Evolutionary conservation across 1,284 basidiomycete genomes (phyloP).

Genomic region (Papiliotrema terrestris): DNA sequence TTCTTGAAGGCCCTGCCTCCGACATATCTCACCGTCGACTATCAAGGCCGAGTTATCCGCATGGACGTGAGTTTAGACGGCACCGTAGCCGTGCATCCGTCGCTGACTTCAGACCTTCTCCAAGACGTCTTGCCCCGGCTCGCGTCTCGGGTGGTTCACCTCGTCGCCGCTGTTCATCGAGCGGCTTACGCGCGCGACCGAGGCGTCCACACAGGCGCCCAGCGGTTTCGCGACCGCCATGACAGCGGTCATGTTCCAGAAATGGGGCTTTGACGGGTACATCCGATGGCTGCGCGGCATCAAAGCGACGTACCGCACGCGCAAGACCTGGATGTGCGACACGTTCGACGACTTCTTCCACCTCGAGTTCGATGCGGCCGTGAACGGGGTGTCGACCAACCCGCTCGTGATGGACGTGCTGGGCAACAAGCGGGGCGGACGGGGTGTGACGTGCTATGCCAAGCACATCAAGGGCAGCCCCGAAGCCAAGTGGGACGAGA

Average conservation of each 20-base stretch:
- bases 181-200: conserved; percentile 67
- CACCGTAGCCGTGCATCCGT: neutral
- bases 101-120: conserved; percentile 58
- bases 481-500: conserved; percentile 49
- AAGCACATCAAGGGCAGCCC: conserved; percentile 6
- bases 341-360: conserved; percentile 46
- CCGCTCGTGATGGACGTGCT: conserved; percentile 16
- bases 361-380: conserved; percentile 37
- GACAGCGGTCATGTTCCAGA: conserved; percentile 60
- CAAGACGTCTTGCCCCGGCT: conserved; percentile 75
- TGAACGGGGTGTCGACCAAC: conserved; percentile 14
- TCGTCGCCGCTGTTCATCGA: conserved; percentile 56
- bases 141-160: conserved; percentile 74
- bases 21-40: conserved; percentile 61
- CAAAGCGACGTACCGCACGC: conserved; percentile 47
- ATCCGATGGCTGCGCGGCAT: conserved; percentile 68
- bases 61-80: conserved; percentile 41
- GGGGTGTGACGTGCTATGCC: conserved; percentile 29
- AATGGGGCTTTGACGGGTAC: conserved; percentile 68
- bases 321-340: conserved; percentile 48
- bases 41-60: conserved; percentile 46
- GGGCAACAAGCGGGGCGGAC: conserved; percentile 15
- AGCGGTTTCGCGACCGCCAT: conserved; percentile 65
- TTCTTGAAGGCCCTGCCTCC: conserved; percentile 55
- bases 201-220: conserved; percentile 68